Base-by-base conservation (phyloP, 495 filamentous ascomycete species). In the Talaromyces ruber region DNA sequence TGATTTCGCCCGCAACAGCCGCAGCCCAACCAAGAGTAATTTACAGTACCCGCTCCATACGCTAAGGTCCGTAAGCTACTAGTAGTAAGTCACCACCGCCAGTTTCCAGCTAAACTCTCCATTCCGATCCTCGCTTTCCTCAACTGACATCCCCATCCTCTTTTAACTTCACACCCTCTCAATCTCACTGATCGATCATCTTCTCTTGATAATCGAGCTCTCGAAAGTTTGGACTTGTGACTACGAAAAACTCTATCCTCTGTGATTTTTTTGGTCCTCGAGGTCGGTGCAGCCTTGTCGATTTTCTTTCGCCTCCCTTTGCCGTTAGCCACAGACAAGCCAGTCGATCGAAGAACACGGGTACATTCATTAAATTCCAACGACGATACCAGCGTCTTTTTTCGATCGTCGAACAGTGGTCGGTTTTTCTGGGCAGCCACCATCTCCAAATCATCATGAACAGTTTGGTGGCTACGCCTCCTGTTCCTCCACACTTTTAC, bases 401-500 rank as follows among this genome's bases (percentile, higher is more conserved):
- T 12, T 60, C 25, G 37, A 29, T 60, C 59, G 39, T 52, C 21
- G 12, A 60, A 25, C 26, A 30, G 37, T 60, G 59, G 59, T 60
- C 59, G 37, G 32, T 16, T 62, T 32, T 21, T 11, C 28, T 8
- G 6, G 47, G 50, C 29, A 28, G 43, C 26, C n/a, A 29, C n/a
- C 50, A 63, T 68, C 65, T 43, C 39, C 39, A 59, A 26, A 59
- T 62, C 77, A 81, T 71, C 78, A 87, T 87, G 84, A 86, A 85
- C 76, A 84, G 81, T 70, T 70, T 86, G 71, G 75, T 85, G 74
- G 76, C 77, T 66, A 81, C 80, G 64, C 87, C 87, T 66, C 81
- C 87, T 68, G 79, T 86, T 71, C 89, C 91, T 76, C 86, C 88
- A 68, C 89, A 89, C 74, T 89, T 90, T 68, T 86, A 91, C 78